Evolutionary conservation across 1,284 basidiomycete species (phyloP).

Genomic region (Ganoderma sp.): DNA sequence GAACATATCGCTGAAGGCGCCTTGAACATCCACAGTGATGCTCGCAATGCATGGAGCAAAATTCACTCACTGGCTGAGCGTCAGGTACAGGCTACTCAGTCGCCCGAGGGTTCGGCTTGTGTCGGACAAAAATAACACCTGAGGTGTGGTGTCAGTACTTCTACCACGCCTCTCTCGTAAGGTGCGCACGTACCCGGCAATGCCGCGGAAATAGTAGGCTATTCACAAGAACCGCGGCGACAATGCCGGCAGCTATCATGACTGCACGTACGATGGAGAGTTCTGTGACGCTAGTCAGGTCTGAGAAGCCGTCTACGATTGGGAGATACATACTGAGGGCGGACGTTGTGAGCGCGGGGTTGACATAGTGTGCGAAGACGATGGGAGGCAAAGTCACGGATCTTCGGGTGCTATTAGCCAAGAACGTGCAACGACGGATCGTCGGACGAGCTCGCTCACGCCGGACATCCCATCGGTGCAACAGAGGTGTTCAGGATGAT

Average conservation of each 20-base stretch:
- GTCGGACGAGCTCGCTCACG: slow-evolving; percentile 41
- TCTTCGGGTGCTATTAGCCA: slow-evolving; percentile 35
- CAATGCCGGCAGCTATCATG: slow-evolving; percentile 53
- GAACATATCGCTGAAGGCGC: slow-evolving; percentile 46
- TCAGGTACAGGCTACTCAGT: slow-evolving; percentile 52
- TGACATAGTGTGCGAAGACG: slow-evolving; percentile 48
- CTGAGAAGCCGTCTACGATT: not conserved
- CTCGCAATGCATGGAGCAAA: not conserved
- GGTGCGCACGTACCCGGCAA: slow-evolving; percentile 46
- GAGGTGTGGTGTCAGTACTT: not conserved
- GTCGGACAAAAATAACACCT: slow-evolving; percentile 54
- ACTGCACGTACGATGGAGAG: slow-evolving; percentile 48
- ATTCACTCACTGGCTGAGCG: slow-evolving; percentile 49
- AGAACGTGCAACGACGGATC: not conserved
- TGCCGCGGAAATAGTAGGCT: slow-evolving; percentile 55
- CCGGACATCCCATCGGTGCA: slow-evolving; percentile 52
- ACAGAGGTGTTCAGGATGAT: slow-evolving; percentile 49
- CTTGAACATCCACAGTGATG: slow-evolving; percentile 11
- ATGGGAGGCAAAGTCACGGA: slow-evolving; percentile 55
- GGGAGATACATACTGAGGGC: slow-evolving; percentile 40
- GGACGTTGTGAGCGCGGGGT: slow-evolving; percentile 36
- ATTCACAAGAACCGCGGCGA: slow-evolving; percentile 54
- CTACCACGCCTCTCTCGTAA: slow-evolving; percentile 11
- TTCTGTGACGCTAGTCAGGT: slow-evolving; percentile 38
- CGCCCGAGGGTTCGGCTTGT: slow-evolving; percentile 49